These are phyloP conservation scores for Spathaspora sp. DNA, from an alignment of 1,139 yeast species.

Conservation along the genomic window DNA sequence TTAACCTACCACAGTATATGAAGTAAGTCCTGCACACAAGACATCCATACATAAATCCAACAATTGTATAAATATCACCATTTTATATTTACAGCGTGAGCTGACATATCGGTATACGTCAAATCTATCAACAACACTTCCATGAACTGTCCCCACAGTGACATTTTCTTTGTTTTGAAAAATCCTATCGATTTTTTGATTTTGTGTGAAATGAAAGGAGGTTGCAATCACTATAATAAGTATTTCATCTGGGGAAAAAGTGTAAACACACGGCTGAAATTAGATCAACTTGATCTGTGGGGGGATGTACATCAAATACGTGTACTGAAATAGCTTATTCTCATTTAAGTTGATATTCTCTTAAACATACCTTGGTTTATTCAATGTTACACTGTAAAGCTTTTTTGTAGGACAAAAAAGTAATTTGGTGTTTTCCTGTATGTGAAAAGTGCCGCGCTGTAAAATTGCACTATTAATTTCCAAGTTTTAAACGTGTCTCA, in stretches of 20 bases:
- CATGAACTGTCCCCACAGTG: background rate
- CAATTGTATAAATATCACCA: no score
- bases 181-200: background rate
- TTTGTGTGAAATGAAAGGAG: constrained; percentile 1
- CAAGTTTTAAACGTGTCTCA: background rate
- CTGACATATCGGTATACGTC: no score
- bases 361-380: background rate
- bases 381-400: background rate
- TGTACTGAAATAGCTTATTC: no score
- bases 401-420: background rate
- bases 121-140: background rate
- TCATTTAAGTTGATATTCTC: no score
- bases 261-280: background rate
- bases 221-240: background rate
- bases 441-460: background rate
- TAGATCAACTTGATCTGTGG: background rate
- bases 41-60: no score
- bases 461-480: background rate
- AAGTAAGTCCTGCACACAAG: no score
- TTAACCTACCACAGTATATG: no score
- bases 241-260: background rate
- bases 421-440: background rate
- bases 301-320: background rate
- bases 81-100: no score
- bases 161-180: background rate